Base-by-base conservation (phyloP, 2,329 filamentous ascomycete species). In the Plectosphaerella sp. region DNA sequence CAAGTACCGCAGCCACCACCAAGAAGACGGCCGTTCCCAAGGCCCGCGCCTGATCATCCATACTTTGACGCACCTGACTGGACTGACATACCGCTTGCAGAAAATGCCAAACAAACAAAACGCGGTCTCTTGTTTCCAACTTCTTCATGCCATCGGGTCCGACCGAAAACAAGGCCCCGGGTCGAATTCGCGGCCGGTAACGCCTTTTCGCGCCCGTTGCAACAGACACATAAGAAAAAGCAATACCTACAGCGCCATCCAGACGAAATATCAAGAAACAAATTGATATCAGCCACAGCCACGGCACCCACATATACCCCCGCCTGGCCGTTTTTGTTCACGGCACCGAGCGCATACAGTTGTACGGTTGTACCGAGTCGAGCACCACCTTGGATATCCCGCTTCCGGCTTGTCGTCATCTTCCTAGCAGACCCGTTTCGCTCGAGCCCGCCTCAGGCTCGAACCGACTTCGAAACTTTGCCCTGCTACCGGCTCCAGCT, bases 1-100 rank as follows among this genome's bases (percentile, higher is more conserved):
- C 45, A 18, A 52, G 45, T 10, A 37, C 20, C 43, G 28, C 16
- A 52, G 3, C 43, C 49, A 45, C 41, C 39, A 47, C 47, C 39
- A 51, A 3, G 49, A 45, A 51, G 35, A 7, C 28, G 28, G 28
- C 28, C 28, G 28, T 12, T 33, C 28, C 11, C 28, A 33, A 33
- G 28, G 28, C 28, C 22, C 28, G 28, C 11, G 28, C 28, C 28
- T 5, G 28, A 33, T 33, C 28, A 33, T 33, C 28, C 4, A 33
- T 33, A 33, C 28, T 33, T 33, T 33, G 28, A 33, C 28, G 28
- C 28, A 33, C 28, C 8, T 33, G 28, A 33, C 28, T 33, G 11
- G 11, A 33, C 28, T 33, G 28, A 33, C 28, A 33, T 33, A 7
- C 28, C 28, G 28, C 28, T 33, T 33, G 28, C 28, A 33, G 28